Base-by-base conservation (phyloP, 768 basidiomycete genomes). In the Cantharellus anzutake region DNA sequence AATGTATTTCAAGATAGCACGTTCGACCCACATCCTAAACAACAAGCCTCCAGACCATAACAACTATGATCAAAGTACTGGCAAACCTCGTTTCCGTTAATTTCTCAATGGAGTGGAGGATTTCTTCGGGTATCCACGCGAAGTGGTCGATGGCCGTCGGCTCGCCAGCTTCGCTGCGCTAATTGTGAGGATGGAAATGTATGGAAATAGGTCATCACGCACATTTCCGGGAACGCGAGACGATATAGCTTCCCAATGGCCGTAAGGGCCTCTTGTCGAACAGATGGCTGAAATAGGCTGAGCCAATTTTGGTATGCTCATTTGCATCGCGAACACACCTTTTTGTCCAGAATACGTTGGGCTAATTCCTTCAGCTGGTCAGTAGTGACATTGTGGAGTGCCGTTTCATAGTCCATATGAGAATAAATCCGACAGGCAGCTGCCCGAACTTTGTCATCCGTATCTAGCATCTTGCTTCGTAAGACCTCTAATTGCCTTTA, bases 161-260 rank as follows among this genome's bases (percentile, higher is more conserved):
- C 59, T 91, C 87, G 44, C 81, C 80, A 61, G 81, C 82, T 68
- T 94, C 91, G 63, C 94, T 98, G 56, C 20, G 20, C 20, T 29
- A 29, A 29, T 29, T 29, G 20, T 29, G 2, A 37, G 41, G 41
- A 34, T 60, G 1, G 60, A 57, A 11, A 7, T 51, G 5, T 40
- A 14, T 57, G 48, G 41, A 41, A 59, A 4, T 2, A 7, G n/a
- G 5, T 29, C 20, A n/a, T 40, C 56, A 41, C 87, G 61, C 64
- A 96, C 91, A 99, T 92, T 69, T 96, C 91, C 0, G 84, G 79
- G 69, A 82, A 92, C 0, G 92, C 91, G 7, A 84, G 72, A 62
- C 77, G 78, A 68, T 86, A 98, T 1, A 97, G 71, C 64, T 79
- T 83, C 3, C 83, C 88, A 0, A 94, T 70, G 11, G 80, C 80